These are phyloP conservation scores for Malus hybrid DNA, from an alignment of 331 rosid genomes.

Conservation along the genomic window DNA sequence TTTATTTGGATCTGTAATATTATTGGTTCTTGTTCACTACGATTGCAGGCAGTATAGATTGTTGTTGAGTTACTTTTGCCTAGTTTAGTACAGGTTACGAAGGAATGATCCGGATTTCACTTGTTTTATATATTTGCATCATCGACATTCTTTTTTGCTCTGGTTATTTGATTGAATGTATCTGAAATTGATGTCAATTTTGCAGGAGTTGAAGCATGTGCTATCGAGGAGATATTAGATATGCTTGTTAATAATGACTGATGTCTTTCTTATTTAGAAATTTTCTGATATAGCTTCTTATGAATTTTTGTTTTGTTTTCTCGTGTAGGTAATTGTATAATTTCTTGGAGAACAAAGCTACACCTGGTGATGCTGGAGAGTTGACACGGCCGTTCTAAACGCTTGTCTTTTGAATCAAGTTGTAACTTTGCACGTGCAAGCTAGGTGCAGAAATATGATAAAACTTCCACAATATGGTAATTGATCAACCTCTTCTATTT, in stretches of 20 bases:
- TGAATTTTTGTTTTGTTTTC: conserved; percentile 10
- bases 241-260: conserved; percentile 18
- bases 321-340: conserved; percentile 28
- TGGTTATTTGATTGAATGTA: conserved; percentile 12
- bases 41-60: background rate
- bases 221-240: conserved; percentile 36
- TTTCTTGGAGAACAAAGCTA: background rate
- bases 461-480: background rate
- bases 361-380: background rate
- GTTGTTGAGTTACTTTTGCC: background rate
- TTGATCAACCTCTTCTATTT: background rate
- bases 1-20: conserved; percentile 10
- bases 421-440: background rate
- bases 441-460: background rate
- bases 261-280: background rate
- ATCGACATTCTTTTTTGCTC: conserved; percentile 2
- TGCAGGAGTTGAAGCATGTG: conserved; percentile 64
- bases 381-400: background rate
- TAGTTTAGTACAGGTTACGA: conserved; percentile 34
- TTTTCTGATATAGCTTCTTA: conserved; percentile 21
- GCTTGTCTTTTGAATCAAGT: background rate
- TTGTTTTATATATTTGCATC: conserved; percentile 2
- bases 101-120: conserved; percentile 17
- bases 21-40: background rate
- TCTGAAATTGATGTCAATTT: conserved; percentile 43